These are phyloP conservation scores for Linnemannia zychae DNA, from an alignment of 192 early-diverging fungal species.

Conservation along the genomic window DNA sequence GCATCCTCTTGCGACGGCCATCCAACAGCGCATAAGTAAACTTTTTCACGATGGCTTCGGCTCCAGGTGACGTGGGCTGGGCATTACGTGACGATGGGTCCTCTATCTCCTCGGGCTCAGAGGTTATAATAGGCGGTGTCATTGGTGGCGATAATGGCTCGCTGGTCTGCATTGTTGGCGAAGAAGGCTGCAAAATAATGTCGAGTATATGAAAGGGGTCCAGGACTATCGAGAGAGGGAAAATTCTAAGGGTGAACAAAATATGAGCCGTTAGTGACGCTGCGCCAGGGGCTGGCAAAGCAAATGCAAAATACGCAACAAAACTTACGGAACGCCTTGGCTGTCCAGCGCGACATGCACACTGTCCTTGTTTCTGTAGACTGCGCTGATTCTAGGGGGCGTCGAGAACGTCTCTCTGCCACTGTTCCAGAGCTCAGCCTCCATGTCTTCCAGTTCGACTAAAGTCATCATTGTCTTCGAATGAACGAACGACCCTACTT, in stretches of 20 bases:
- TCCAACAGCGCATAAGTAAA: neutral
- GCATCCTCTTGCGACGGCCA: neutral
- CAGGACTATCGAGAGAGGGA: neutral
- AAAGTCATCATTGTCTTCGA: neutral
- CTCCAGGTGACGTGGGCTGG: no score
- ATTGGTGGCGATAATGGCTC: neutral
- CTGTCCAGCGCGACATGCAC: neutral
- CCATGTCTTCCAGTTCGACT: neutral
- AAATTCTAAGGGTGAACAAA: neutral
- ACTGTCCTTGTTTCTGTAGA: neutral
- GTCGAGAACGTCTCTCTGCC: neutral
- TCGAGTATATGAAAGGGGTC: neutral
- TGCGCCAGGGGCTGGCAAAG: neutral
- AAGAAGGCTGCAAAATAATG: neutral
- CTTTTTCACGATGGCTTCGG: neutral
- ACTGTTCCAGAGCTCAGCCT: neutral
- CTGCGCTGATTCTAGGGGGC: neutral
- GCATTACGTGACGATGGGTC: neutral
- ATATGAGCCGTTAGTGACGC: neutral
- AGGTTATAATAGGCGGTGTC: neutral
- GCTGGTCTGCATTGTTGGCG: neutral
- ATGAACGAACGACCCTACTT: neutral
- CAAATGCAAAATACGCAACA: neutral
- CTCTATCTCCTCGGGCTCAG: neutral
- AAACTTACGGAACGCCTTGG: neutral